Conservation (phyloP, 1,139 yeast genomes). For the Taphrina wiesneri region DNA sequence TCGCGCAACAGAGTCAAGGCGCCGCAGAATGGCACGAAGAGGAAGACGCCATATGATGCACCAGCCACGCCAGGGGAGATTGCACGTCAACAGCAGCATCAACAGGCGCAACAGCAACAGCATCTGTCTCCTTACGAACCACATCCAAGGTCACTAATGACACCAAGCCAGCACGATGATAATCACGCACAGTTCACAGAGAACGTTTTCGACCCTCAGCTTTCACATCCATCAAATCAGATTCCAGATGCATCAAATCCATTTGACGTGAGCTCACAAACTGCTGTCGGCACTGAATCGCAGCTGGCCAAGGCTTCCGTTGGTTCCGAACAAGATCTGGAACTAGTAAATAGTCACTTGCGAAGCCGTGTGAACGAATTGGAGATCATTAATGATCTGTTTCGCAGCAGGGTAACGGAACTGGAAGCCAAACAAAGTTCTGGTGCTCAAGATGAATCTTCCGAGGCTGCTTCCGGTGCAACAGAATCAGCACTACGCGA, state of each 20-base stretch:
- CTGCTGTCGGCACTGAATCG: conserved; percentile 27
- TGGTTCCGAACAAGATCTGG: conserved; percentile 33
- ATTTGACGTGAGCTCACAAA: neutral
- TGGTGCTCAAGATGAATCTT: neutral
- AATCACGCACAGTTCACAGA: conserved; percentile 22
- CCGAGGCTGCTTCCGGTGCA: neutral
- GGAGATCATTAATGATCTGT: conserved; percentile 83
- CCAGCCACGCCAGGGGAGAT: conserved; percentile 21
- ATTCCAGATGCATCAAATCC: conserved; percentile 3
- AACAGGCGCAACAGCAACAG: conserved; percentile 32
- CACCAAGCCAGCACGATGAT: conserved; percentile 39
- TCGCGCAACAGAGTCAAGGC: conserved; percentile 79
- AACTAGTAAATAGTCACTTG: conserved; percentile 43
- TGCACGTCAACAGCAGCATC: conserved; percentile 24
- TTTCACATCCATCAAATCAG: conserved; percentile 8
- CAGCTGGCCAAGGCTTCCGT: conserved; percentile 36
- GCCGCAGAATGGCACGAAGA: conserved; percentile 41
- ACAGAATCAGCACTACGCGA: neutral
- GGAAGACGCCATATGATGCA: conserved; percentile 23
- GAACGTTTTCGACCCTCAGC: conserved; percentile 18
- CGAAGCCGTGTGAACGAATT: conserved; percentile 82
- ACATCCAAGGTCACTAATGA: conserved; percentile 10
- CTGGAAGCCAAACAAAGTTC: conserved; percentile 52
- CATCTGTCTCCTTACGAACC: conserved; percentile 24
- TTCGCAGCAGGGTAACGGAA: conserved; percentile 77